Evolutionary conservation across 2,329 filamentous ascomycete species (phyloP), one percentile per base, ranked within the genome.

Genomic region (Beauveria pseudobassiana): DNA sequence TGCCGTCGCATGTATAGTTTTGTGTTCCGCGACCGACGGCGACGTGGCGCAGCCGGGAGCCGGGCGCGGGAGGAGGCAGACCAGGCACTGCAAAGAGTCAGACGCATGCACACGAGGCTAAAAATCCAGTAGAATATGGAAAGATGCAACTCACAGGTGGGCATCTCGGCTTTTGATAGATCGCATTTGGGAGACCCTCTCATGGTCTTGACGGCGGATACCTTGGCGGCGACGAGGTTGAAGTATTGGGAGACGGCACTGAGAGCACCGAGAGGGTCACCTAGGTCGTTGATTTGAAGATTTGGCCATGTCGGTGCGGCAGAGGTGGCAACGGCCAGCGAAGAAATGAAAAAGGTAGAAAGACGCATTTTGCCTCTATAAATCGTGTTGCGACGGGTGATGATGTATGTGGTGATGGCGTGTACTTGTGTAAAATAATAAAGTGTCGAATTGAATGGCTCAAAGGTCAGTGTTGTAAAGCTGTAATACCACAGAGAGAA

Each of bases 21-120:
- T 97, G 87, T 8, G 90, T 95, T 63, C 93, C 93, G 50, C 91
- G 87, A 69, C 93, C 93, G 64, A 97, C 80, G 71, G 89, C 90
- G 60, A 97, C 88, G 75, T 96, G 90, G 71, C 85, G 82, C 56
- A 96, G 80, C 3, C 71, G 77, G 34, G 90, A 78, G 61, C 87
- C 89, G 7, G 77, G 66, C 0, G 84, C 76, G 16, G 86, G 85
- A 8, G 79, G 65, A 16, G 88, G 86, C 7, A 96, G 81, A 18
- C 83, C 76, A 7, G 79, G 78, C 18, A 59, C 61, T 63, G 20
- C 9, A 20, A 20, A 3, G 34, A 55, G 43, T 48, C 24, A 52
- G 48, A 40, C 16, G 43, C 8, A 16, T 45, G 48, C 10, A 51
- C 30, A 5, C 16, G 18, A 24, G 34, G 5, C 14, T 30, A 14